phyloP scores from a whole-genome alignment of 2,329 filamentous ascomycete genomes.

The Aspergillus eucalypticola region DNA sequence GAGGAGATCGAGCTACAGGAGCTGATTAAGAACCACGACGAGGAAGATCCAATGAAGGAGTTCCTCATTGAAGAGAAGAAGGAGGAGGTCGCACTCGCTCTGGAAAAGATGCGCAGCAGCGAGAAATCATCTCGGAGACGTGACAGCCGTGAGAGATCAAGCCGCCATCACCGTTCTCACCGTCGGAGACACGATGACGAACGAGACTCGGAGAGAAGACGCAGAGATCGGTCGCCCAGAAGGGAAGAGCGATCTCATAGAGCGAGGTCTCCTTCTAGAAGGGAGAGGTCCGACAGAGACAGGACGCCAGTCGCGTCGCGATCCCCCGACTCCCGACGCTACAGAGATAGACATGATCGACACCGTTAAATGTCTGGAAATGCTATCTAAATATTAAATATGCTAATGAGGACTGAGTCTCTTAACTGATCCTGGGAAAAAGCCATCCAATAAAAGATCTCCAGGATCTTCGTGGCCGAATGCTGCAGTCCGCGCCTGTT shows the following conservation, averaged over 20 bases:
- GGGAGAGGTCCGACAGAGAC: slow-evolving; percentile 32
- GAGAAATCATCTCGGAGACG: slow-evolving; percentile 42
- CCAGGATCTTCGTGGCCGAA: not conserved
- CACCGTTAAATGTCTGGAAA: slow-evolving; percentile 26
- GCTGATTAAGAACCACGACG: slow-evolving; percentile 78
- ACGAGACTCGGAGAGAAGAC: slow-evolving; percentile 34
- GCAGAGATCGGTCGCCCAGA: slow-evolving; percentile 30
- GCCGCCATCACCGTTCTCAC: slow-evolving; percentile 43
- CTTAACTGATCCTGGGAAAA: not conserved
- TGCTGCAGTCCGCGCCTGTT: not conserved
- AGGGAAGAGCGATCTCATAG: slow-evolving; percentile 26
- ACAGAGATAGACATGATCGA: slow-evolving; percentile 35
- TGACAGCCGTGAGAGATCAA: slow-evolving; percentile 41
- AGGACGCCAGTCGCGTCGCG: slow-evolving; percentile 30
- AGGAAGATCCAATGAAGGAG: slow-evolving; percentile 96
- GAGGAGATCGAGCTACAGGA: slow-evolving; percentile 79
- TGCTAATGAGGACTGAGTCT: slow-evolving; percentile 1
- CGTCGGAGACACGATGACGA: slow-evolving; percentile 42
- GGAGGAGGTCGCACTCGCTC: slow-evolving; percentile 75
- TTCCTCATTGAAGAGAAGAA: slow-evolving; percentile 89
- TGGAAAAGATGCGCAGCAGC: slow-evolving; percentile 57
- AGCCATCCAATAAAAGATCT: slow-evolving; percentile 1
- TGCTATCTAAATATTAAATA: slow-evolving; percentile 7
- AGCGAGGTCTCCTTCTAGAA: slow-evolving; percentile 28
- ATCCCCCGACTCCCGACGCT: slow-evolving; percentile 30